Evolutionary conservation across 345 rosid genomes (phyloP), one percentile per base, ranked within the genome.

Genomic region (Brassica incana): DNA sequence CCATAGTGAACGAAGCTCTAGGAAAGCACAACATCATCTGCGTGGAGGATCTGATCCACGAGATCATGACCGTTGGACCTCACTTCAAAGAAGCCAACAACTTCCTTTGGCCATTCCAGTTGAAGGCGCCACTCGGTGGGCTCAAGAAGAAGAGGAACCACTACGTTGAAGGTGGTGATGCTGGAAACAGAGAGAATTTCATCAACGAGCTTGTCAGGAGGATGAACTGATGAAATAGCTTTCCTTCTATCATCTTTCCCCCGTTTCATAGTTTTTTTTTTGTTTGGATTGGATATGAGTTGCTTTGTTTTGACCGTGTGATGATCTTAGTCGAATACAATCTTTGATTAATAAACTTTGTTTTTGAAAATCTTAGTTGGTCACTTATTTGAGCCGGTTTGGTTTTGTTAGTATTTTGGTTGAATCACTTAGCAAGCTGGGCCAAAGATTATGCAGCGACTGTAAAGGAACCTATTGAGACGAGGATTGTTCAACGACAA

Each of bases 91-190:
- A 92, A 80, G 96, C 91, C 10, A 91, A 89, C 82, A 90, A 92
- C 86, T 92, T 92, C 84, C 80, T 92, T 14, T 89, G 97, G 94
- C 96, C 96, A 14, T 92, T 92, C 38, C 86, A 92, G 80, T 88
- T 92, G 25, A 90, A 87, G 83, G 93, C 92, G 18, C 97, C 97
- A 5, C 77, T 88, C 56, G 93, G 95, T 70, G 97, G 95, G 20
- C 80, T 90, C 71, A 86, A 90, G 88, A 89, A 88, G 87, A 90
- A 90, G 84, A 89, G 97, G 72, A 92, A 90, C 79, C 97, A 92
- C 72, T 92, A 90, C 27, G 95, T 90, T 4, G 95, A 92, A 81
- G 93, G 98, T 5, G 98, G 98, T 20, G 97, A 92, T 77, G 92
- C 96, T 0, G 97, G 97, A 65, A 92, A 92, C 82, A 80, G 98